Evolutionary conservation across 352 stramenopile species (phyloP), one percentile per base, ranked within the genome.

Genomic region (Phytophthora sp.): DNA sequence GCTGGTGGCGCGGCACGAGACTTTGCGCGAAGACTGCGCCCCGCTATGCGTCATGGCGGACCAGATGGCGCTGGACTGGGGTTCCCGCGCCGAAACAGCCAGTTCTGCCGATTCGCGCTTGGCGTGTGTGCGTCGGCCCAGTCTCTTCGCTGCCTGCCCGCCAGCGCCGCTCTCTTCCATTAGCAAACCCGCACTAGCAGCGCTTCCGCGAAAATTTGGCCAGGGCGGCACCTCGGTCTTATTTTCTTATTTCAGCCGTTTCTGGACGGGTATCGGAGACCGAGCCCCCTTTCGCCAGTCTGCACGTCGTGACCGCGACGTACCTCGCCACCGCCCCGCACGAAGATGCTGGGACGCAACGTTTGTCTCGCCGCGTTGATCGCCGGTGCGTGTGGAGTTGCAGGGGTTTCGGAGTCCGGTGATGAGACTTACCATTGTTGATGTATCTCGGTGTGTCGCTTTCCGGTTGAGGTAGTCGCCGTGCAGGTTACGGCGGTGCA

Each of bases 311-410:
- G 23, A 51, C 32, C 57, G 64, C 52, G 58, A 50, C 46, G 59
- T 74, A 74, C 20, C 17, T 18, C 18, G n/a, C 3, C 11, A 11
- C 11, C 27, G 15, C 13, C 27, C 15, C 24, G 5, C n/a, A 26
- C 5, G 18, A 34, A 1, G 6, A 71, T 76, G 67, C 17, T 72
- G 24, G 45, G 62, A 42, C 67, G 55, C 54, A 69, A 63, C 39
- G 46, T 69, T 54, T 72, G 45, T 48, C 35, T 76, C 5, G 62
- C 51, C 8, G 62, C 46, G 2, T 62, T 76, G 26, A 65, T 76
- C 48, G 55, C 62, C 38, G 62, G 67, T 71, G n/a, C n/a, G n/a
- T n/a, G n/a, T n/a, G n/a, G n/a, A 10, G 54, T 55, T 17, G n/a
- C 3, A 15, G n/a, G 31, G n/a, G 13, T 49, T 31, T 58, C 24